Percentiles rank a stretch among this genome's conserved stretches.
Evolutionary conservation across 179 eudicot genomes (phyloP).

Genomic region (Nepenthes alata): DNA sequence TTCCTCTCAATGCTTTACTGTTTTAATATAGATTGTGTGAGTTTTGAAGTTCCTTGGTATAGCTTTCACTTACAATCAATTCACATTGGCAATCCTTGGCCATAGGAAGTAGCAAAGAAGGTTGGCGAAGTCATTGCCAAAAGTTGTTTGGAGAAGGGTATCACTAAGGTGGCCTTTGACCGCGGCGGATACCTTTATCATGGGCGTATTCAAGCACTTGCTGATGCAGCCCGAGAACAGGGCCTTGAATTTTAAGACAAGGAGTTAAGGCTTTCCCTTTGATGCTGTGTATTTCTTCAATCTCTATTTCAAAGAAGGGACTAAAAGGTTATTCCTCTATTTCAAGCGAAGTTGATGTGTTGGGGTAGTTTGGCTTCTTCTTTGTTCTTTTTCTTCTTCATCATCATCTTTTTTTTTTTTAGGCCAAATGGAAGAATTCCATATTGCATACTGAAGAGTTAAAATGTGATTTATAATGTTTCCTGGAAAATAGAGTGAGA

Average conservation of each 20-base stretch:
- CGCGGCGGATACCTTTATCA: conserved; percentile 91
- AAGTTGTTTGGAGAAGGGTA: conserved; percentile 78
- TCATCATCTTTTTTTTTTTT: not conserved
- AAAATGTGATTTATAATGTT: not conserved
- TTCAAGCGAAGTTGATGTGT: too few species aligned
- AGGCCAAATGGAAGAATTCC: not conserved
- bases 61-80: too few species aligned
- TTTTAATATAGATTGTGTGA: too few species aligned
- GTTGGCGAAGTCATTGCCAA: conserved; percentile 75
- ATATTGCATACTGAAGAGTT: not conserved
- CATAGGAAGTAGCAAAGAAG: conserved; percentile 70
- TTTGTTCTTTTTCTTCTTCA: too few species aligned
- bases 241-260: conserved; percentile 60
- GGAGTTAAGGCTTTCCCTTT: not conserved
- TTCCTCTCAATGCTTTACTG: too few species aligned
- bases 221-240: conserved; percentile 80
- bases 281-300: not conserved
- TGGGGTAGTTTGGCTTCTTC: too few species aligned
- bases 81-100: conserved; percentile 3
- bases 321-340: too few species aligned
- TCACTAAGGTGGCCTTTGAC: conserved; percentile 77
- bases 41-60: too few species aligned
- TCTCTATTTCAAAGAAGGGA: too few species aligned
- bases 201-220: conserved; percentile 85
- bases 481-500: not conserved